Evolutionary conservation across 2,329 filamentous ascomycete genomes (phyloP), one percentile per base, ranked within the genome.

Genomic region (Colletotrichum sp.): DNA sequence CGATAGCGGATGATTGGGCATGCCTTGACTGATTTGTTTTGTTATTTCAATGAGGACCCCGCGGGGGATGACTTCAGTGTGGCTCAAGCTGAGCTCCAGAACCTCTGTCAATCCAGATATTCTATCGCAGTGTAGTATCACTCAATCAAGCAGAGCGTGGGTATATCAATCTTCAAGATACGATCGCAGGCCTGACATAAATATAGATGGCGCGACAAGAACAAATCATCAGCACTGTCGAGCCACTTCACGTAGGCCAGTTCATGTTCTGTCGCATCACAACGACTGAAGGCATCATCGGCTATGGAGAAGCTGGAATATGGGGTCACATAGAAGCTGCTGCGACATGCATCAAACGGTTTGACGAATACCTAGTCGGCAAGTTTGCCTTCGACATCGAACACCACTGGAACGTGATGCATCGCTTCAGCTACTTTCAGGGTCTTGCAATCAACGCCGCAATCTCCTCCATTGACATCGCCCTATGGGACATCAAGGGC

Each of bases 331-430:
- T 12, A 4, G 38, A 47, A n/a, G 38, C 38, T 6, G 38, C 38
- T 18, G 38, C 38, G 18, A n/a, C 38, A 47, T 47, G 18, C 1
- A 47, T n/a, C 9, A n/a, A 47, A 12, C 2, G 18, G 8, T 47
- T 47, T 18, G 9, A 9, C 18, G 18, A 47, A 3, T 47, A 47
- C 6, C 38, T 47, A 2, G 18, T 21, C 57, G 57, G 57, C 18
- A 59, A 34, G 29, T 29, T 18, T 1, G 29, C 57, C 21, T 74
- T 70, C 31, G 36, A 59, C 54, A 75, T 75, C 27, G 69, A 75
- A 36, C 73, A 75, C 54, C 73, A 75, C 66, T 75, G 73, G 73
- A 75, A 75, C 36, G 69, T 75, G n/a, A 75, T 75, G 73, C 73
- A 75, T 38, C 73, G 73, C 33, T 75, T 75, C 70, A 75, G 69